These are phyloP conservation scores for Caryopteris hybrid DNA, from an alignment of 305 asterid genomes.

Conservation along the genomic window DNA sequence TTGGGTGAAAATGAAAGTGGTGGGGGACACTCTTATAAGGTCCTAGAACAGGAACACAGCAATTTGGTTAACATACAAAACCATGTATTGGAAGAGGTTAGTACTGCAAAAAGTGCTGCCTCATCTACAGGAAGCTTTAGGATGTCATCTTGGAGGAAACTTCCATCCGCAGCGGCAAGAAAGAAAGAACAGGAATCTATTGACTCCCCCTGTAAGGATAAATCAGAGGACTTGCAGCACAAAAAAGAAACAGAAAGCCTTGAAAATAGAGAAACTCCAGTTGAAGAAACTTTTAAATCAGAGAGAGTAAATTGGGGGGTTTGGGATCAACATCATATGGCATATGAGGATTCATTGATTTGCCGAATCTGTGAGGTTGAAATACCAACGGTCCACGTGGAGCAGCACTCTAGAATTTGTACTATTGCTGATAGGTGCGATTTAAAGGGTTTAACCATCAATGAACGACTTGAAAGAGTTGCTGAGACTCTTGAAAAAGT, in stretches of 20 bases:
- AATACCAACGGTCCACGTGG: conserved; percentile 91
- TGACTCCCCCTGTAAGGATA: conserved; percentile 44
- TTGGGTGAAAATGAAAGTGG: conserved; percentile 29
- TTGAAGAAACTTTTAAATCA: conserved; percentile 45
- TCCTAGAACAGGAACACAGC: conserved; percentile 35
- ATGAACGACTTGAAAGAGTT: conserved; percentile 88
- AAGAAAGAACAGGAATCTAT: conserved; percentile 44
- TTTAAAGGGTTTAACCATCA: conserved; percentile 83
- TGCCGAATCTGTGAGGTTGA: conserved; percentile 99
- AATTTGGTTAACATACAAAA: conserved; percentile 31
- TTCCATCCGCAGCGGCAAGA: conserved; percentile 78
- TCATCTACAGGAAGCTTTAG: conserved; percentile 70
- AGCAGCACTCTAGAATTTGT: conserved; percentile 94
- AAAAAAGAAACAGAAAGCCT: conserved; percentile 35
- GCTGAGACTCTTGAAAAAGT: conserved; percentile 88
- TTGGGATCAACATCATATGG: conserved; percentile 75
- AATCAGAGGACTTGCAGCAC: conserved; percentile 35
- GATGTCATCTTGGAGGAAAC: conserved; percentile 98
- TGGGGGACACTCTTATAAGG: conserved; percentile 31
- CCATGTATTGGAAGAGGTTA: conserved; percentile 54
- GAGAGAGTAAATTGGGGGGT: conserved; percentile 57
- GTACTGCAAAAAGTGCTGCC: conserved; percentile 65
- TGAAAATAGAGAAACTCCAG: conserved; percentile 38
- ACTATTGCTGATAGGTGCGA: conserved; percentile 97
- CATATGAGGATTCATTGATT: conserved; percentile 83